These are phyloP conservation scores for Endotrypanum monterogeii DNA, from an alignment of 208 protist genomes.

Conservation along the genomic window DNA sequence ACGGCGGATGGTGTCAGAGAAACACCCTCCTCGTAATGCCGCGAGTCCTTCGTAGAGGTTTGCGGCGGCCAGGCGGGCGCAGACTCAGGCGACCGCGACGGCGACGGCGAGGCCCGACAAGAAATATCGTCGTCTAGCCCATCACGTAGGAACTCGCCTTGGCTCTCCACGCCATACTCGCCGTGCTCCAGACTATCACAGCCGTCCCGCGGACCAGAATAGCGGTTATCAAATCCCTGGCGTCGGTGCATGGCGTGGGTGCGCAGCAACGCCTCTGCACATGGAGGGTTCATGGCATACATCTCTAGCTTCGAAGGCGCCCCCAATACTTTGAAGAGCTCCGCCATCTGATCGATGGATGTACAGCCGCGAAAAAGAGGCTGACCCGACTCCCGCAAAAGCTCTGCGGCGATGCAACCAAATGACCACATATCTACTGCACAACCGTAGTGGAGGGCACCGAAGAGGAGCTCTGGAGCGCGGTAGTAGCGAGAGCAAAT, in stretches of 20 bases:
- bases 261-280: conserved; percentile 75
- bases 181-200: not conserved
- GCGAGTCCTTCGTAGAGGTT: not conserved
- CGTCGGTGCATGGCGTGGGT: conserved; percentile 31
- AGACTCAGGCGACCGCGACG: not conserved
- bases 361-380: conserved; percentile 93
- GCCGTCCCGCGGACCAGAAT: not conserved
- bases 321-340: conserved; percentile 97
- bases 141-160: conserved; percentile 11
- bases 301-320: conserved; percentile 93
- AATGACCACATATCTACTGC: conserved; percentile 93
- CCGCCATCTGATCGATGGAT: conserved; percentile 96
- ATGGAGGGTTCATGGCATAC: conserved; percentile 97
- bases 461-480: conserved; percentile 94
- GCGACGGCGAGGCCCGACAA: not conserved
- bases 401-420: conserved; percentile 96
- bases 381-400: conserved; percentile 77
- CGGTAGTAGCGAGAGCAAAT: conserved; percentile 96
- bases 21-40: not conserved
- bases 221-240: not conserved
- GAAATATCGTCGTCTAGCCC: conserved; percentile 17
- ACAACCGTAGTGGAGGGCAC: conserved; percentile 82
- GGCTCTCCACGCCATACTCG: conserved; percentile 5
- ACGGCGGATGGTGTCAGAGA: not conserved
- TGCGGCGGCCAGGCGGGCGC: not conserved